phyloP scores from a whole-genome alignment of 306 rosid species.

The Prunus padus region DNA sequence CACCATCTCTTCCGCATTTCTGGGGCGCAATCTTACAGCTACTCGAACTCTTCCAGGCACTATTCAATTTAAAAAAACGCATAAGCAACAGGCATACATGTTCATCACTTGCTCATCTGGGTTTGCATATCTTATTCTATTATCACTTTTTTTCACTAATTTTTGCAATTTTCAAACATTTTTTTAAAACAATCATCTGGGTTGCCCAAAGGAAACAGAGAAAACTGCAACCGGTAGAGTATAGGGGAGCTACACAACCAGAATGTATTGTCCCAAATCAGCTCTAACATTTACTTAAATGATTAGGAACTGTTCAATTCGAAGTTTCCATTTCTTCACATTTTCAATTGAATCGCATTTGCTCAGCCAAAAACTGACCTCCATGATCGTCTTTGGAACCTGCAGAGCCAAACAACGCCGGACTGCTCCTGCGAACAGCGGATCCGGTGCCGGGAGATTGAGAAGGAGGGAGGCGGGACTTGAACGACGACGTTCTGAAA shows the following conservation, averaged over 20 bases:
- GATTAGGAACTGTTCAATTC: neutral
- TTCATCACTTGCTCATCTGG: neutral
- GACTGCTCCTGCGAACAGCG: conserved; percentile 40
- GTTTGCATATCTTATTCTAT: neutral
- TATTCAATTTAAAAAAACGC: conserved; percentile 24
- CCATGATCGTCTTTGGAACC: conserved; percentile 33
- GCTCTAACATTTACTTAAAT: neutral
- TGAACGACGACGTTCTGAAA: conserved; percentile 43
- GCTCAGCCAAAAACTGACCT: conserved; percentile 27
- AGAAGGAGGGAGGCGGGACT: conserved; percentile 32
- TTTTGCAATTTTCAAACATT: neutral
- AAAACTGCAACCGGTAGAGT: neutral
- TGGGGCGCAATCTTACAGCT: conserved; percentile 87
- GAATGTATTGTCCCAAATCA: neutral
- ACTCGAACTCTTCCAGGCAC: conserved; percentile 97
- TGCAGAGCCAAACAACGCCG: conserved; percentile 28
- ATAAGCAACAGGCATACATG: conserved; percentile 5
- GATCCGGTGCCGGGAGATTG: conserved; percentile 34
- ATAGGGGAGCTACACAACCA: neutral
- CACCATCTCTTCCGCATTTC: conserved; percentile 71
- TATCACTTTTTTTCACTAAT: neutral
- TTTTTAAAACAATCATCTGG: neutral
- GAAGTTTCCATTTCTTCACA: neutral
- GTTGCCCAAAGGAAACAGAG: neutral
- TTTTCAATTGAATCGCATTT: neutral